Conservation (phyloP, 495 filamentous ascomycete species). For the Bryoglossum gracile region DNA sequence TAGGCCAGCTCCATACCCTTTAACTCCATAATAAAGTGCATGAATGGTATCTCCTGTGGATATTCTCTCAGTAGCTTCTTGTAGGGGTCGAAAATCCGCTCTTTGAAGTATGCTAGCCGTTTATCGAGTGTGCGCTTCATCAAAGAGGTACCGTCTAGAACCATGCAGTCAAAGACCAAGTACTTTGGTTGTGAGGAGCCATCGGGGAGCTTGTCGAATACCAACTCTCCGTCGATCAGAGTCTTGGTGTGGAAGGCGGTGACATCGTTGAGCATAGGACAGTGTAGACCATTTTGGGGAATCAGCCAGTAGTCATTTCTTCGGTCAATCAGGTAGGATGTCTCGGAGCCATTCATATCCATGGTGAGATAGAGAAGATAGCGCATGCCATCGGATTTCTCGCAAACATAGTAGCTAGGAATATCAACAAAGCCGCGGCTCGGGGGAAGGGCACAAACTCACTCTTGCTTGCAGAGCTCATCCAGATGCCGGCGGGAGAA, state of each 20-base stretch:
- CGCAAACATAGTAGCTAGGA: conserved; percentile 83
- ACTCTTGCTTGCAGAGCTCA: conserved; percentile 72
- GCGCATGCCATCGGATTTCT: conserved; percentile 95
- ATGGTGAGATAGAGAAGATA: conserved; percentile 83
- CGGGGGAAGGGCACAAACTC: conserved; percentile 21
- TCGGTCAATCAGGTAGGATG: conserved; percentile 86
- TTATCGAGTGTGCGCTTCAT: conserved; percentile 80
- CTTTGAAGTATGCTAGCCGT: conserved; percentile 76
- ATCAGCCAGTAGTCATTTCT: conserved; percentile 93
- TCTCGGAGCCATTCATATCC: conserved; percentile 43
- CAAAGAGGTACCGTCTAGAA: conserved; percentile 66
- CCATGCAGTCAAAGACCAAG: conserved; percentile 87
- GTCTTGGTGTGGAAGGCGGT: conserved; percentile 70
- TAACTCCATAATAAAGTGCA: conserved; percentile 73
- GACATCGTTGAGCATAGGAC: conserved; percentile 60
- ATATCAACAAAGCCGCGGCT: not conserved
- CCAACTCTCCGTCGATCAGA: conserved; percentile 87
- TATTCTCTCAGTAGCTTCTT: conserved; percentile 57
- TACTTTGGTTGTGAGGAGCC: conserved; percentile 65
- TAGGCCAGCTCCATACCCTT: conserved; percentile 86
- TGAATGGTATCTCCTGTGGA: conserved; percentile 59
- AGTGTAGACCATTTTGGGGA: conserved; percentile 56
- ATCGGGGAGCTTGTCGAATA: conserved; percentile 61
- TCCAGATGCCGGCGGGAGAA: conserved; percentile 71
- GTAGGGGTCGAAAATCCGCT: conserved; percentile 74